phyloP scores from a whole-genome alignment of 306 rosid species.

The Sesbania bispinosa region DNA sequence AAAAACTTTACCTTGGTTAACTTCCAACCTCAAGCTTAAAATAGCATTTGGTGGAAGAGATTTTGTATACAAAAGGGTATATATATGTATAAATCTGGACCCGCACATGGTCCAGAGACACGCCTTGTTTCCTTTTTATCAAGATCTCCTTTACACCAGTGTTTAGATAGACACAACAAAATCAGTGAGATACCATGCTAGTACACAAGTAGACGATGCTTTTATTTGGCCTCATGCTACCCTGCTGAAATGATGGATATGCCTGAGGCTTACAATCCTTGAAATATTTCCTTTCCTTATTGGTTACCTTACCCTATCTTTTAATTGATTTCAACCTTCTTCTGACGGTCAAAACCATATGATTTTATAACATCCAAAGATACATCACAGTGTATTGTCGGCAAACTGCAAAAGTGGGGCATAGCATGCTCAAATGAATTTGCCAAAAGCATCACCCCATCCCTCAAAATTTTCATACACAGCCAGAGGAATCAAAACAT shows the following conservation, averaged over 20 bases:
- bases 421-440: background rate
- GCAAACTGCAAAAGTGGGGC: slow-evolving; percentile 22
- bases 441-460: background rate
- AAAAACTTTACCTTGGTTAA: too few relatives aligned
- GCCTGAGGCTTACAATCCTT: slow-evolving; percentile 7
- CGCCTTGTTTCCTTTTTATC: background rate
- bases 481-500: background rate
- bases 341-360: slow-evolving; percentile 21
- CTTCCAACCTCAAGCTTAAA: slow-evolving; percentile 3
- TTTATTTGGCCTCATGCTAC: slow-evolving; percentile 20
- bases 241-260: background rate
- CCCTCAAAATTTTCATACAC: background rate
- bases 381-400: background rate
- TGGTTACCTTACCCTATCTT: slow-evolving; percentile 8
- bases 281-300: slow-evolving; percentile 5
- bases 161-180: slow-evolving; percentile 19
- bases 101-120: background rate
- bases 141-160: background rate
- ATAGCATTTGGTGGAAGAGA: background rate
- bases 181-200: slow-evolving; percentile 16
- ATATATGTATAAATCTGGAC: background rate
- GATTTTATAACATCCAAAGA: background rate
- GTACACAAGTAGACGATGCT: slow-evolving; percentile 17
- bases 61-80: background rate
- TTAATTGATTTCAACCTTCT: background rate